Evolutionary conservation across 164 flowering plant species (phyloP).

Genomic region (Aristolochia californica): DNA sequence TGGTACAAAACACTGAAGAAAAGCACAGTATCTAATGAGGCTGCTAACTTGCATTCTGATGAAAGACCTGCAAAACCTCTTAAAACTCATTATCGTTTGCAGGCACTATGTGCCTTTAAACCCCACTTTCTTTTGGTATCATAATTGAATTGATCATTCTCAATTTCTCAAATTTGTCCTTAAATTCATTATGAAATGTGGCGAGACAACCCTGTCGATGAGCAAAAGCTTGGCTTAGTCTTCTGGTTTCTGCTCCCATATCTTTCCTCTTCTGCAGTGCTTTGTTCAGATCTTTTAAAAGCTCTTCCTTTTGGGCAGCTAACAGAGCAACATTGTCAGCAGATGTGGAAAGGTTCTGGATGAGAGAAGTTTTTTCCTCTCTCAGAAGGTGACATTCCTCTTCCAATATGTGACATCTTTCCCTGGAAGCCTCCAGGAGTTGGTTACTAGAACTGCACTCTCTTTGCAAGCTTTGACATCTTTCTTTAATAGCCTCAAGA

Average conservation of each 20-base stretch:
- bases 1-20: too few species aligned
- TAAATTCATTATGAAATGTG: slow-evolving; percentile 49
- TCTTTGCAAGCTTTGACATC: slow-evolving; percentile 33
- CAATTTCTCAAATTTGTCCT: slow-evolving; percentile 41
- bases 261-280: slow-evolving; percentile 46
- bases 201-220: slow-evolving; percentile 38
- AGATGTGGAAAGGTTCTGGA: slow-evolving; percentile 30
- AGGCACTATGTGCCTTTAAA: too few species aligned
- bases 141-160: neutral
- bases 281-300: slow-evolving; percentile 28
- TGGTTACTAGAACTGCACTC: slow-evolving; percentile 31
- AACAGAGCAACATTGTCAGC: slow-evolving; percentile 28
- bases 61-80: too few species aligned
- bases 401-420: slow-evolving; percentile 44
- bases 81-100: too few species aligned
- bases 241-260: slow-evolving; percentile 55
- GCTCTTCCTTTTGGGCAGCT: slow-evolving; percentile 42
- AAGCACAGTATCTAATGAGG: too few species aligned
- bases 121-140: too few species aligned
- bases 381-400: slow-evolving; percentile 40
- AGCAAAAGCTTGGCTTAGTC: slow-evolving; percentile 48
- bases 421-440: slow-evolving; percentile 41
- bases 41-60: too few species aligned
- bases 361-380: slow-evolving; percentile 49
- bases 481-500: slow-evolving; percentile 29